Conservation (phyloP, 2,329 filamentous ascomycete genomes). For the Rhynchosporium agropyri region DNA sequence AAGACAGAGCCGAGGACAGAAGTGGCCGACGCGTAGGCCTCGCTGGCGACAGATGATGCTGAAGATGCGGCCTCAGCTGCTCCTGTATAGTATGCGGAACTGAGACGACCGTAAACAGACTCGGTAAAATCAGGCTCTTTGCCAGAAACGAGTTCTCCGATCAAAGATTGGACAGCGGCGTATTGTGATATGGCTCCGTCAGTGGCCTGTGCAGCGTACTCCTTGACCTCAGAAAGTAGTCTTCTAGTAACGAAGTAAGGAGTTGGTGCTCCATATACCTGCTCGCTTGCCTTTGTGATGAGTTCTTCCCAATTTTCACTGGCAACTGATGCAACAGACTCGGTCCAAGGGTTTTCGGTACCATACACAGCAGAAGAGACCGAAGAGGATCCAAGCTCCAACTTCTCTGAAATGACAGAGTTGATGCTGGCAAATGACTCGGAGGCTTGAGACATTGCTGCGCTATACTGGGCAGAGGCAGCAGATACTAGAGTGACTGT, state of each 20-base stretch:
- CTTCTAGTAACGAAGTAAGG: slow-evolving; percentile 45
- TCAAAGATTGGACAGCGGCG: slow-evolving; percentile 67
- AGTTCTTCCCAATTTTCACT: slow-evolving; percentile 46
- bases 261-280: slow-evolving; percentile 41
- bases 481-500: slow-evolving; percentile 46
- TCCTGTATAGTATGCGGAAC: slow-evolving; percentile 71
- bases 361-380: slow-evolving; percentile 38
- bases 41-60: slow-evolving; percentile 55
- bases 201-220: slow-evolving; percentile 64
- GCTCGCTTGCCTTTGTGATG: slow-evolving; percentile 40
- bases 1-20: slow-evolving; percentile 53
- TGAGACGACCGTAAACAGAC: slow-evolving; percentile 73
- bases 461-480: slow-evolving; percentile 49
- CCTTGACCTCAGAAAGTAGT: slow-evolving; percentile 53
- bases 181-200: slow-evolving; percentile 66
- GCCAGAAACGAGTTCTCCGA: slow-evolving; percentile 75
- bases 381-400: slow-evolving; percentile 45
- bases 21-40: slow-evolving; percentile 48
- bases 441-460: slow-evolving; percentile 49
- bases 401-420: slow-evolving; percentile 51
- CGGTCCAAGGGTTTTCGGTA: slow-evolving; percentile 53
- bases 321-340: slow-evolving; percentile 53
- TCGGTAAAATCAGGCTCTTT: slow-evolving; percentile 82
- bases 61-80: slow-evolving; percentile 48
- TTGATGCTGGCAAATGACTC: slow-evolving; percentile 56